These are phyloP conservation scores for Tolypocladium ophioglossoides DNA, from an alignment of 2,329 filamentous ascomycete species.

Conservation along the genomic window DNA sequence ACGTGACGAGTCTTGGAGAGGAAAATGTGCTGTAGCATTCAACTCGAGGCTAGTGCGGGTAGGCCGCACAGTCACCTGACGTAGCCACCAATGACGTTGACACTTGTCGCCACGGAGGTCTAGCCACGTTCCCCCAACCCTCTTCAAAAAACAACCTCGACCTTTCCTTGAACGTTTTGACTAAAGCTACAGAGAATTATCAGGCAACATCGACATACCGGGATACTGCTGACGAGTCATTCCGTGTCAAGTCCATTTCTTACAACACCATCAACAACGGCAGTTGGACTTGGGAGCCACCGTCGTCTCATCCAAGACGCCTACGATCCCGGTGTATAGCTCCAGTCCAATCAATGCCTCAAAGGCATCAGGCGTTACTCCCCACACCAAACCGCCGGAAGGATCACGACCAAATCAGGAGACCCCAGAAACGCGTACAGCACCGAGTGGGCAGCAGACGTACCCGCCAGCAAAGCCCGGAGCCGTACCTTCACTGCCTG, in stretches of 20 bases:
- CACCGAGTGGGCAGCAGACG: slow-evolving; percentile 8
- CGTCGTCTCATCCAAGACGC: slow-evolving; percentile 31
- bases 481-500: slow-evolving; percentile 31
- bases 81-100: background rate
- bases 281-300: background rate
- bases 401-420: slow-evolving; percentile 1
- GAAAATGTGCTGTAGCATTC: background rate
- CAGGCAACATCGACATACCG: background rate
- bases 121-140: background rate
- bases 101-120: background rate
- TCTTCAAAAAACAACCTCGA: background rate
- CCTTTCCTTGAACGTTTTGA: background rate
- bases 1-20: background rate
- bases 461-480: slow-evolving; percentile 37
- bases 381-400: slow-evolving; percentile 25
- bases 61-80: background rate
- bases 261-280: background rate
- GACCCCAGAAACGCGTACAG: slow-evolving; percentile 19
- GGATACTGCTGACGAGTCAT: background rate
- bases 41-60: background rate
- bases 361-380: slow-evolving; percentile 39
- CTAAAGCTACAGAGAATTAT: background rate
- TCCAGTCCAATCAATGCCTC: slow-evolving; percentile 47
- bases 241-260: background rate
- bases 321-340: slow-evolving; percentile 49